Percentiles rank a stretch among this genome's conserved stretches.
phyloP scores from a whole-genome alignment of 1,284 basidiomycete species.

The Phellopilus nigrolimitatus region DNA sequence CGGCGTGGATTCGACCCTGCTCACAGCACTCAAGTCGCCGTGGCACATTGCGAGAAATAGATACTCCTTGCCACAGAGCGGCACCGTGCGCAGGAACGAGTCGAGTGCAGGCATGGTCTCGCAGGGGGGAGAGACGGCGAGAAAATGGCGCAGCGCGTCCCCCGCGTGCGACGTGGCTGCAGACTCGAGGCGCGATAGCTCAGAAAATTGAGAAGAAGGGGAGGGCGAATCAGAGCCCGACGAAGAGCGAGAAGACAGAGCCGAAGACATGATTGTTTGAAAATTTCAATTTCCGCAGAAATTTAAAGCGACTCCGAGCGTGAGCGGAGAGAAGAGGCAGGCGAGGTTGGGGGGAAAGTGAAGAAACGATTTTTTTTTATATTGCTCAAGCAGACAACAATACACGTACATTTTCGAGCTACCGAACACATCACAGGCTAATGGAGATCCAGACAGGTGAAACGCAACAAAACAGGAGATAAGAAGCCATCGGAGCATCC shows the following conservation, averaged over 20 bases:
- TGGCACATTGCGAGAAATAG: constrained; percentile 7
- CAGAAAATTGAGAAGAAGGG: constrained; percentile 6
- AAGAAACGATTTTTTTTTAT: background rate
- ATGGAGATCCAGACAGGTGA: background rate
- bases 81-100: background rate
- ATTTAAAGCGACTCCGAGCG: background rate
- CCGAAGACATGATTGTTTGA: background rate
- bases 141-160: background rate
- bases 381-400: background rate
- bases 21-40: background rate
- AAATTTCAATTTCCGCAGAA: background rate
- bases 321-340: background rate
- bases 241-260: background rate
- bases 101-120: background rate
- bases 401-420: background rate
- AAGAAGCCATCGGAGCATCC: background rate
- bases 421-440: background rate
- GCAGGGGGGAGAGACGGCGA: constrained; percentile 6
- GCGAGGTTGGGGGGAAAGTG: background rate
- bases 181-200: too few relatives aligned
- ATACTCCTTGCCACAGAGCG: background rate
- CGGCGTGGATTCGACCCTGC: background rate
- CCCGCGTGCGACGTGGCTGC: background rate
- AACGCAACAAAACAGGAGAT: background rate
- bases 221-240: constrained; percentile 1